phyloP scores from a whole-genome alignment of 1,139 yeast genomes.

The Geotrichum macrosporum region DNA sequence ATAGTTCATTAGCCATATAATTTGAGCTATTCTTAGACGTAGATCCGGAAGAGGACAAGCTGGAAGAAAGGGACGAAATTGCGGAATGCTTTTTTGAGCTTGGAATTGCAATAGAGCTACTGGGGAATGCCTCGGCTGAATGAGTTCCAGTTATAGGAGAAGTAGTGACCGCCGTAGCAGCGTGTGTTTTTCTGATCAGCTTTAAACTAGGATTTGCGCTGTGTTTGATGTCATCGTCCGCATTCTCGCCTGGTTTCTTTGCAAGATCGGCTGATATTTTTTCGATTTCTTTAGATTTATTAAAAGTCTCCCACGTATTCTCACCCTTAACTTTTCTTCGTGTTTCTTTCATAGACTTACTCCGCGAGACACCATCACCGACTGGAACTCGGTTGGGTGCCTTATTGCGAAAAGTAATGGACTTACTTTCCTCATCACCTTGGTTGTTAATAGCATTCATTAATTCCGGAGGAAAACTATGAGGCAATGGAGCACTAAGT shows the following conservation, averaged over 20 bases:
- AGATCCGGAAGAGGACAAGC: conserved; percentile 9
- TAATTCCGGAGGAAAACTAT: conserved; percentile 34
- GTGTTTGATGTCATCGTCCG: conserved; percentile 3
- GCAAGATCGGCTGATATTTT: neutral
- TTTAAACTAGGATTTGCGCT: conserved; percentile 12
- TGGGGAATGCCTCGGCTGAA: conserved; percentile 1
- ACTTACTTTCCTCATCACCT: neutral
- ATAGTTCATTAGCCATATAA: neutral
- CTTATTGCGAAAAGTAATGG: neutral
- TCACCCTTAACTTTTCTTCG: neutral
- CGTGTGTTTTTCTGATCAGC: conserved; percentile 7
- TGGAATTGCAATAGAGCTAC: conserved; percentile 8
- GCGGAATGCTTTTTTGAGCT: conserved; percentile 6
- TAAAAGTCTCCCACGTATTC: neutral
- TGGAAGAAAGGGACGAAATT: conserved; percentile 14
- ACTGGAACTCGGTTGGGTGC: neutral
- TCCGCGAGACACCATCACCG: neutral
- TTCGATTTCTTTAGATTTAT: neutral
- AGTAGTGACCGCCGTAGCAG: conserved; percentile 14
- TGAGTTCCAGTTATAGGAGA: conserved; percentile 3
- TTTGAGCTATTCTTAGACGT: neutral
- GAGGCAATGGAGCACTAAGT: conserved; percentile 32
- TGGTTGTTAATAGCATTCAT: conserved; percentile 21
- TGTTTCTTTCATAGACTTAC: conserved; percentile 4
- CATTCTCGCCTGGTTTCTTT: neutral